Base-by-base conservation (phyloP, 2,329 filamentous ascomycete species). In the Fusarium sp. region DNA sequence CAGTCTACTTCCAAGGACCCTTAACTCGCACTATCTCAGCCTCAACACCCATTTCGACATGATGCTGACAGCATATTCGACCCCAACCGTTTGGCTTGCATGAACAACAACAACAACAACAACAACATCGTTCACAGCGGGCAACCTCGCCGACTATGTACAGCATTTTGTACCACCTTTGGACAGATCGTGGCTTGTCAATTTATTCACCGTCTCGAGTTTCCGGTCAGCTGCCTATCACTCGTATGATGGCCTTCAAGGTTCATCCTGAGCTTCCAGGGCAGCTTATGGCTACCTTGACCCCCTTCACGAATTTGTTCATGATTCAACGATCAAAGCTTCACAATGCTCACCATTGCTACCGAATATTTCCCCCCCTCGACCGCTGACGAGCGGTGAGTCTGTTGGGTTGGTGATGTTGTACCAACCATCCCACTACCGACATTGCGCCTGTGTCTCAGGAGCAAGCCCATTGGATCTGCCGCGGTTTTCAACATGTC, bases 211-310 rank as follows among this genome's bases (percentile, higher is more conserved):
- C 61, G 63, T 67, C 63, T 69, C 50, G 45, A 52, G 41, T 42
- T 58, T 61, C 37, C 44, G 56, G 65, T 70, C 67, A 69, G 53
- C 65, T 68, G 57, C 46, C 32, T 44, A 35, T 41, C 35, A 41
- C 57, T 68, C 65, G 62, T 68, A 69, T 66, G 65, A 69, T 69
- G 48, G 7, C 49, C 44, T 46, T 46, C 44, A 62, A 62, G 39
- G 41, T 61, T 31, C 44, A 57, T 38, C 49, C 33, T 14, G 27
- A 49, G 14, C 23, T 53, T 45, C 36, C 47, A 35, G 27, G 39
- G 23, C 31, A 32, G 48, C 41, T 57, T 41, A 39, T 35, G 21
- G 19, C 46, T 45, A 25, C 23, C 23, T 25, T 25, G 49, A 45
- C 41, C 49, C 45, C 52, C 35, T 41, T 61, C 36, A 57, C 42